Evolutionary conservation across 352 stramenopile species (phyloP), one percentile per base, ranked within the genome.

Genomic region (Phytophthora hibernalis): DNA sequence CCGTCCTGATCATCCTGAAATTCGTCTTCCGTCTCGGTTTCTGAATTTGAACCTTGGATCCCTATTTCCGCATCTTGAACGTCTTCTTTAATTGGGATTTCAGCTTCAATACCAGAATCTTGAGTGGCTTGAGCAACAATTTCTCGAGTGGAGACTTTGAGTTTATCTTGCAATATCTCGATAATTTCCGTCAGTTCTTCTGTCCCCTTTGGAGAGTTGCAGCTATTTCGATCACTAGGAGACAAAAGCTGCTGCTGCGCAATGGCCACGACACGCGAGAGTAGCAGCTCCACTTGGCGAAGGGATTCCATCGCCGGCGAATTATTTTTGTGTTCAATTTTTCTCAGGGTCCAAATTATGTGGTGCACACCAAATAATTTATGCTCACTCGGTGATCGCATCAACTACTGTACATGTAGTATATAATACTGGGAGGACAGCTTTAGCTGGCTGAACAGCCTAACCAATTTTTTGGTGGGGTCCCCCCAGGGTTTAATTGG

Each of bases 11-110:
- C 13, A 15, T 48, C 18, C 10, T 61, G 16, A 9, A 31, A 5
- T 50, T 49, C 44, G 16, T 49, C 54, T 40, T 61, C 28, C 33
- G 54, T 61, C 24, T 61, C 53, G 1, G 42, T 61, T 33, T 61
- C 54, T 10, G 54, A 52, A 30, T 30, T 40, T 2, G 28, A 37
- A 11, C 12, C 15, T 21, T 35, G 16, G 22, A 31, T 44, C 12
- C 30, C 42, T 52, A 18, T 42, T 15, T 18, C n/a, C n/a, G 35
- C n/a, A 16, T 44, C 49, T 30, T 42, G 30, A 42, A 10, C 1
- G 3, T 18, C 31, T 2, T 10, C 4, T 42, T 42, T 42, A 20
- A 42, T 15, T 42, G 35, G 3, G 4, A 5, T 26, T 21, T 33
- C n/a, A 57, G 11, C 12, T 18, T 28, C 26, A 35, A 24, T 7